phyloP scores from a whole-genome alignment of 495 filamentous ascomycete species.

The Penicillium canescens region DNA sequence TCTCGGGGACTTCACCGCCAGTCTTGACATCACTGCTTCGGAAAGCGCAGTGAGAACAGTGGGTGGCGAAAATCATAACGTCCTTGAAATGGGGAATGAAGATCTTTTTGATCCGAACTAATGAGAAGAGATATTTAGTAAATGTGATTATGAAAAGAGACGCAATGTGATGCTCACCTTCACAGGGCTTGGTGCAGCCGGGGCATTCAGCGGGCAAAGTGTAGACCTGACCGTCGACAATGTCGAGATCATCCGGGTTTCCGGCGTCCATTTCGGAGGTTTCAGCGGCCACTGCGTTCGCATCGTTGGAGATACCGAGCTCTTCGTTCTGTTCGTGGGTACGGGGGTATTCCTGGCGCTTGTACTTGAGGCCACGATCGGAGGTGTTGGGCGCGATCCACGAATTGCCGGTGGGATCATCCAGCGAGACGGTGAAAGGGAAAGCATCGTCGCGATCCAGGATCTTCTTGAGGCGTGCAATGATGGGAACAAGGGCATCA shows the following conservation, averaged over 20 bases:
- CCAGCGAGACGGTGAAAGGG: constrained; percentile 83
- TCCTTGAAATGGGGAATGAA: constrained; percentile 97
- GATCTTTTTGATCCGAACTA: constrained; percentile 66
- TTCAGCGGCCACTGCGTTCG: constrained; percentile 29
- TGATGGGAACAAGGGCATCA: constrained; percentile 71
- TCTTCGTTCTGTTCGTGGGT: constrained; percentile 81
- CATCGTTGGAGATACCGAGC: constrained; percentile 64
- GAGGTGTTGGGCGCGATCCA: constrained; percentile 87
- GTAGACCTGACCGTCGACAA: constrained; percentile 87
- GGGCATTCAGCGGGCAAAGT: constrained; percentile 88
- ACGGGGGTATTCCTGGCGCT: constrained; percentile 74
- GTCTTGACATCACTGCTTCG: constrained; percentile 95
- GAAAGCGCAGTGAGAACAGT: constrained; percentile 90
- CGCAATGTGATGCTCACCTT: constrained; percentile 65
- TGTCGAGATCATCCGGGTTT: constrained; percentile 64
- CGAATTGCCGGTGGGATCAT: constrained; percentile 95
- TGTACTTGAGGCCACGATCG: constrained; percentile 75
- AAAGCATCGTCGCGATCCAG: constrained; percentile 67
- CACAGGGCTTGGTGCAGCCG: constrained; percentile 78
- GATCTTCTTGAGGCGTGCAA: constrained; percentile 70
- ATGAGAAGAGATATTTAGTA: not conserved
- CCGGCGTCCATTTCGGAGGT: constrained; percentile 13
- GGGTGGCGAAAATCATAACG: constrained; percentile 86
- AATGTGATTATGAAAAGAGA: not conserved
- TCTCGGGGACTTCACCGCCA: constrained; percentile 85